Evolutionary conservation across 306 rosid genomes (phyloP), one percentile per base, ranked within the genome.

Genomic region (Castanospermum australe): DNA sequence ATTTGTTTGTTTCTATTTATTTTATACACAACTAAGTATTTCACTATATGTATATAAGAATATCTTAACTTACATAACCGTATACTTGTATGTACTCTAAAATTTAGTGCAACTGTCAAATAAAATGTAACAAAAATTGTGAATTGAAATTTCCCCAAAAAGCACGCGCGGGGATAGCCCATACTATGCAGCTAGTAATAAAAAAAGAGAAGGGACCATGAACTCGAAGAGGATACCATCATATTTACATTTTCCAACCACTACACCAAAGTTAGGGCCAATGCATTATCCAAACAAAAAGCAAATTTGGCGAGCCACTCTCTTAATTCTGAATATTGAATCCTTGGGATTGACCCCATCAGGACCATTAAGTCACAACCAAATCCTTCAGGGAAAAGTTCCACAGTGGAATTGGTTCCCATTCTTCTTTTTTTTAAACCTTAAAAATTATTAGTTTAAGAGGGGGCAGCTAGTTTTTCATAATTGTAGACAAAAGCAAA

Each of bases 231-330:
- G 60, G 1, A 25, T 59, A 22, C 2, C 51, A 48, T 4, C 36
- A 18, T 66, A 69, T 38, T 60, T 48, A 6, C 48, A 20, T 20
- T 36, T 21, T 61, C 39, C 82, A 88, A 84, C 88, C 0, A 79
- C 85, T 45, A 0, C 84, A 61, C 77, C 62, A 8, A 5, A 47
- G 38, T 3, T n/a, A 42, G 56, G 66, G 77, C 62, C 75, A 71
- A 4, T 20, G 51, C 13, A 45, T 65, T 10, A 52, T 4, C 65
- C 28, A 0, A 60, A 21, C 11, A 67, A 22, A 52, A 75, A 73
- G 41, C 25, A 39, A 84, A 82, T 83, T 81, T 24, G 88, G 88
- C 81, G 77, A 87, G 70, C 88, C 82, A 85, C 86, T 79, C 77
- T 75, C 64, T 63, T 73, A 35, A 17, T 12, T 30, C 73, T 36